Evolutionary conservation across 176 grass and related monocot genomes (phyloP).

Genomic region (Puccinellia tenuiflora): DNA sequence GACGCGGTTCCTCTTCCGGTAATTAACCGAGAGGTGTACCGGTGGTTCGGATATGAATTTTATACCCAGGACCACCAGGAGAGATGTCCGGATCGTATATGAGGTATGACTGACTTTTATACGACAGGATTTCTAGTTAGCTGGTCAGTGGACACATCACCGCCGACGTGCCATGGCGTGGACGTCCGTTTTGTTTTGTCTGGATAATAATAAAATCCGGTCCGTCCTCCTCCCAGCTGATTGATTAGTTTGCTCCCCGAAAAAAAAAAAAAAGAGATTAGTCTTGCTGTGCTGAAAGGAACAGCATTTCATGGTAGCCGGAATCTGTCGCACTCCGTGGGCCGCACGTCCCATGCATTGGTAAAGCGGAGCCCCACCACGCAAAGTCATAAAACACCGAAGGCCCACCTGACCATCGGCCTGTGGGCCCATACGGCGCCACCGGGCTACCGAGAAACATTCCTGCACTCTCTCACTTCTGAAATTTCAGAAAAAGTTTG

Average conservation of each 20-base stretch:
- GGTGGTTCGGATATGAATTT: constrained; percentile 27
- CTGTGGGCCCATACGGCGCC: background rate
- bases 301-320: background rate
- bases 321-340: background rate
- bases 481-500: too few species aligned
- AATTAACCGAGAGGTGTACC: too few species aligned
- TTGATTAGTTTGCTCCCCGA: background rate
- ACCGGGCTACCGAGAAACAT: too few species aligned
- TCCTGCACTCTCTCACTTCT: too few species aligned
- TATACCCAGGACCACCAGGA: background rate
- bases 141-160: background rate
- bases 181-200: background rate
- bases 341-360: background rate
- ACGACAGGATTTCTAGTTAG: background rate
- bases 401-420: background rate
- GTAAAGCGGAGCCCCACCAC: too few species aligned
- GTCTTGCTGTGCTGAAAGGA: background rate
- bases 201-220: too few species aligned
- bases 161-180: background rate
- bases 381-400: background rate
- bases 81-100: constrained; percentile 14
- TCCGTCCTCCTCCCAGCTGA: background rate
- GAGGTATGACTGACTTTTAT: background rate
- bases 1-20: too few species aligned
- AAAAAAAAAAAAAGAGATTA: too few species aligned